A percentile compares a stretch with the other conserved stretches of the same genome.
These are phyloP conservation scores for Hypseocharis bilobata DNA, from an alignment of 441 rosid genomes.

Conservation along the genomic window DNA sequence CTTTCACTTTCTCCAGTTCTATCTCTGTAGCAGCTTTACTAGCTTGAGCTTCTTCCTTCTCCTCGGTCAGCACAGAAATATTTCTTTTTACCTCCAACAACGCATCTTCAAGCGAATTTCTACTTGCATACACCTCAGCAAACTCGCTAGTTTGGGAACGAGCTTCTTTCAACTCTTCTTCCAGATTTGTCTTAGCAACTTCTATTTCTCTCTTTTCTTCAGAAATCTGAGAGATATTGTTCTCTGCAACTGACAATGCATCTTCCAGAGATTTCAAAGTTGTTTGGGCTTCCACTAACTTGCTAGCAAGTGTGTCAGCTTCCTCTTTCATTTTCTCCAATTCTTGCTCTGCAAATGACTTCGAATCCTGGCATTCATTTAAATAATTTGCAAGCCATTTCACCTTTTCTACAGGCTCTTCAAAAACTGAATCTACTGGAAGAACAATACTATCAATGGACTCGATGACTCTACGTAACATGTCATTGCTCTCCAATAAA, in stretches of 20 bases:
- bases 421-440: constrained; percentile 41
- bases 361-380: constrained; percentile 47
- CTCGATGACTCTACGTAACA: constrained; percentile 45
- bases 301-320: constrained; percentile 32
- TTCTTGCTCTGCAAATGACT: constrained; percentile 45
- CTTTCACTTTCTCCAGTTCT: constrained; percentile 47
- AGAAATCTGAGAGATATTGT: constrained; percentile 5
- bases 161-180: constrained; percentile 55
- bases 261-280: constrained; percentile 45
- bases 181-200: constrained; percentile 27
- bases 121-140: constrained; percentile 42
- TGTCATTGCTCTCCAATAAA: constrained; percentile 45
- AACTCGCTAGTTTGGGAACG: constrained; percentile 40
- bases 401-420: constrained; percentile 55
- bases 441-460: constrained; percentile 39
- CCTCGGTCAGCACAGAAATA: constrained; percentile 41
- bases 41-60: constrained; percentile 60
- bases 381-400: constrained; percentile 49
- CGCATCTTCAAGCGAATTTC: constrained; percentile 57
- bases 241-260: constrained; percentile 35
- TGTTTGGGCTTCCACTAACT: constrained; percentile 46
- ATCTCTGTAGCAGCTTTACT: constrained; percentile 37
- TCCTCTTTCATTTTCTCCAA: constrained; percentile 43
- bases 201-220: constrained; percentile 23
- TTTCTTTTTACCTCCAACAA: constrained; percentile 49